Evolutionary conservation across 2,329 filamentous ascomycete genomes (phyloP), one percentile per base, ranked within the genome.

Genomic region (Truncatella angustata): DNA sequence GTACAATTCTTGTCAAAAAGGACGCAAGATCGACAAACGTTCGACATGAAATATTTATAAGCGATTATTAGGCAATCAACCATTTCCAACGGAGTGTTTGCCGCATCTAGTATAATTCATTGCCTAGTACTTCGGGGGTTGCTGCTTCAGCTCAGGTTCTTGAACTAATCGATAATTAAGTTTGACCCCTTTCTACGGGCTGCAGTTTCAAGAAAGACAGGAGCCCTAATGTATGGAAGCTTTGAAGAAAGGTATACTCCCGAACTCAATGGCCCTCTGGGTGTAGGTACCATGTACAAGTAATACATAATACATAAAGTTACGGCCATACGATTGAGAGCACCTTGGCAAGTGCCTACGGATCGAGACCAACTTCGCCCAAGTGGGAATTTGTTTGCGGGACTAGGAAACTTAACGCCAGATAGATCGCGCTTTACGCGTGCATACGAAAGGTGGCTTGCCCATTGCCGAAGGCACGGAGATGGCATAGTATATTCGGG

Each of bases 151-250:
- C 40, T 20, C 16, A 44, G 28, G 40, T 23, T 9, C 16, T 24
- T 24, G 21, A 23, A 44, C 28, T 44, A 30, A 44, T 44, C 40
- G 28, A 44, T 24, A 44, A 44, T 44, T 44, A 23, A 44, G 40
- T 44, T 44, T 28, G 24, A 12, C 40, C 40, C 40, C 23, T 28
- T 44, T 44, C 23, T 24, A 21, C 20, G n/a, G n/a, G n/a, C n/a
- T 10, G 21, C 21, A 24, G n/a, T 23, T 9, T 24, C 18, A 18
- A n/a, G 21, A 32, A 14, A 32, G 28, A 32, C 7, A 2, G 28
- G 28, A 32, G 7, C 7, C 14, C 28, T 9, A 7, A 32, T 32
- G 28, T 32, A 32, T 32, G 28, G 28, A 32, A 32, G 28, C 28
- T 26, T 28, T 26, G 20, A 26, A 12, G 40, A 40, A 40, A 21